Percentiles rank a stretch among this genome's conserved stretches.
Evolutionary conservation across 2,329 filamentous ascomycete species (phyloP).

Genomic region (Pseudocercospora eumusae): DNA sequence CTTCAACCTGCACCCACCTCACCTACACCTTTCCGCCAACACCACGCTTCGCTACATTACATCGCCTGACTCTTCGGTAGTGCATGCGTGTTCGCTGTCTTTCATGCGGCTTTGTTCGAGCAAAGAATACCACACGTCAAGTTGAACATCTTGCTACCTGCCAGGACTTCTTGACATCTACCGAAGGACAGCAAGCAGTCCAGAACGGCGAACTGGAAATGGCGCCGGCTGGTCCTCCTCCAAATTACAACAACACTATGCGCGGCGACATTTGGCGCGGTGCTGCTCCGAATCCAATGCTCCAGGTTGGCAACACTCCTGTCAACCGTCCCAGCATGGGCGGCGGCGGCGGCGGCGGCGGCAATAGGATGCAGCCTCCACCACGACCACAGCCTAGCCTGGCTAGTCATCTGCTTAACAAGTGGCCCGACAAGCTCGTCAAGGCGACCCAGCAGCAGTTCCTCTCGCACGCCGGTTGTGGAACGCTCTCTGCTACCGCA

Average conservation of each 20-base stretch:
- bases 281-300: slow-evolving; percentile 52
- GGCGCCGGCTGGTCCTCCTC: slow-evolving; percentile 19
- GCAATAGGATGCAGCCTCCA: slow-evolving; percentile 28
- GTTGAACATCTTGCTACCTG: slow-evolving; percentile 53
- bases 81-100: slow-evolving; percentile 54
- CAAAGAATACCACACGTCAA: slow-evolving; percentile 55
- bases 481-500: slow-evolving; percentile 57
- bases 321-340: slow-evolving; percentile 11
- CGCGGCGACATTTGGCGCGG: slow-evolving; percentile 47
- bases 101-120: slow-evolving; percentile 53
- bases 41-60: neutral
- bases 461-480: slow-evolving; percentile 64
- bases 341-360: neutral
- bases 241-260: slow-evolving; percentile 17
- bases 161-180: slow-evolving; percentile 47
- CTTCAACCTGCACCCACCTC: neutral
- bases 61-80: slow-evolving; percentile 30
- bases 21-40: neutral
- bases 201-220: slow-evolving; percentile 33
- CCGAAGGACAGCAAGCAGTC: slow-evolving; percentile 46
- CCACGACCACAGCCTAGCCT: slow-evolving; percentile 49
- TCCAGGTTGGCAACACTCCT: slow-evolving; percentile 44
- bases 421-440: slow-evolving; percentile 51
- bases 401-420: slow-evolving; percentile 59
- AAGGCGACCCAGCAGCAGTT: slow-evolving; percentile 67